phyloP scores from a whole-genome alignment of 306 rosid species.

The Rubus parviflorus region DNA sequence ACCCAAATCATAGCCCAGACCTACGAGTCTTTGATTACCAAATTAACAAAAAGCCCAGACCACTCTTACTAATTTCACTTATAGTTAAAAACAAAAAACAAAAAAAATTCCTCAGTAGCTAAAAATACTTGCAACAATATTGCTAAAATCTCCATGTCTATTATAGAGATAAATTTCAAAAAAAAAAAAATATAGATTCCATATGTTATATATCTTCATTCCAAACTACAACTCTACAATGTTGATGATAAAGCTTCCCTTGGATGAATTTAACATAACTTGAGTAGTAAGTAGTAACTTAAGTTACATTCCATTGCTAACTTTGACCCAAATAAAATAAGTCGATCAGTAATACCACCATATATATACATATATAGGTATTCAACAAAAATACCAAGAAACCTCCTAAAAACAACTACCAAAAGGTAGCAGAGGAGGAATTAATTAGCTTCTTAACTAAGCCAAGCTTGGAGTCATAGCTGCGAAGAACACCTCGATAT shows the following conservation, averaged over 20 bases:
- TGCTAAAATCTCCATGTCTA: no score
- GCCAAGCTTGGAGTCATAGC: conserved; percentile 21
- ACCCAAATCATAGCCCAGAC: no score
- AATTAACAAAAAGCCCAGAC: not conserved
- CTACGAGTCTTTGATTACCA: not conserved
- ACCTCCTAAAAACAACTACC: not conserved
- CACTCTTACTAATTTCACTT: not conserved
- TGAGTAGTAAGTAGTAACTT: no score
- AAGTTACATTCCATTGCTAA: no score
- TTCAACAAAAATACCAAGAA: not conserved
- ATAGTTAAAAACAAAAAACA: no score
- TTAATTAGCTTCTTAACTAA: not conserved
- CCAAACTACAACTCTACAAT: not conserved
- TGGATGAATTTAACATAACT: not conserved
- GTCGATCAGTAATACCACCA: not conserved
- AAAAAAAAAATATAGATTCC: no score
- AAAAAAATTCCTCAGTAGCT: no score
- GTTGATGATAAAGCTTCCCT: not conserved
- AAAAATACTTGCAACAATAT: no score
- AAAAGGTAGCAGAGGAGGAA: not conserved
- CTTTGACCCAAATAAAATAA: not conserved
- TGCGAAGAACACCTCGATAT: conserved; percentile 49
- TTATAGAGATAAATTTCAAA: no score
- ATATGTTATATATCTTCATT: not conserved
- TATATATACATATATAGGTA: not conserved